Evolutionary conservation across 163 green algal genomes (phyloP), one percentile per base, ranked within the genome.

Genomic region (Scenedesmus sp.): DNA sequence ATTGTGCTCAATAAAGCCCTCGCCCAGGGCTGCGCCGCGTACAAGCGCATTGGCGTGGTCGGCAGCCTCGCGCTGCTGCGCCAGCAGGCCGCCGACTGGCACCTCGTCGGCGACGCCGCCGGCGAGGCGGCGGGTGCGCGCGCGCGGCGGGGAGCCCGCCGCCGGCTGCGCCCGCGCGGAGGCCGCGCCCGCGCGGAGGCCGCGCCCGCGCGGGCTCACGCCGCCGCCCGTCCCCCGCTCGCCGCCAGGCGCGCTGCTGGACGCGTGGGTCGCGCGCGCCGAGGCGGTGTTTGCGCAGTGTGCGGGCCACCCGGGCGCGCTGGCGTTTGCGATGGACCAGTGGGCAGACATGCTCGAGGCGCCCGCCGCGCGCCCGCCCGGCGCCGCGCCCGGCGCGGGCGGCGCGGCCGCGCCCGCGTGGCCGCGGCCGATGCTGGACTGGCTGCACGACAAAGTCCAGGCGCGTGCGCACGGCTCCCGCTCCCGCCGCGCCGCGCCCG

Each of bases 1-100:
- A 86, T 87, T 60, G 81, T 77, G 31, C 50, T 88, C n/a, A 81
- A 70, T 53, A 88, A 88, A 66, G 75, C 77, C 0, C 76, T 88
- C 57, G 53, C 56, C 11, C 72, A 83, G 29, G 56, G 28, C 4
- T 63, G 28, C 34, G 63, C 58, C 22, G 39, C 14, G 15, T 88
- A 86, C 71, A 86, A 86, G 71, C 84, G 80, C 24, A 88, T 86
- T 28, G 84, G 84, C 22, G 71, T 86, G 6, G 33, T 78, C 3
- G 84, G 84, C 45, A 50, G 15, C n/a, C 63, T 88, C 48, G 65
- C 84, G 14, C 63, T 85, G 14, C 48, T 88, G 22, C 24, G 66
- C 9, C 80, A 80, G 22, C 47, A 48, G 54, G 83, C 71, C n/a
- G 20, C 50, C 17, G 66, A 60, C 14, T 24, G 81, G 6, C 51